Conservation (phyloP, 352 stramenopile species). For the Phytophthora vignae region DNA sequence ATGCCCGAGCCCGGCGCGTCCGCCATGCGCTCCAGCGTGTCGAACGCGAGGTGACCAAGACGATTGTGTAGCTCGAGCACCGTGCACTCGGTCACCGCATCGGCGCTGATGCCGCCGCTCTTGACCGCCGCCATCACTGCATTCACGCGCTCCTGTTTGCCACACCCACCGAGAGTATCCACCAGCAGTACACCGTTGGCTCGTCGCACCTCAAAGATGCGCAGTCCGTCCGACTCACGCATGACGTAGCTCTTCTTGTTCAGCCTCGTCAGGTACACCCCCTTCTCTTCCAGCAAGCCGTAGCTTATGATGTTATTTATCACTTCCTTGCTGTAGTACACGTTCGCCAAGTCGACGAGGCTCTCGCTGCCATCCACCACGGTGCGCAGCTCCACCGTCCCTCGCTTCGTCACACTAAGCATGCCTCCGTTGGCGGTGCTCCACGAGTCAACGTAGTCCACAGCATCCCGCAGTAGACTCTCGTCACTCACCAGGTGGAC, state of each 20-base stretch:
- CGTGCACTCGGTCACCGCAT: not conserved
- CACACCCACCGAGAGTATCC: not conserved
- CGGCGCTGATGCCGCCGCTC: not conserved
- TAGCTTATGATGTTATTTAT: slow-evolving; percentile 1
- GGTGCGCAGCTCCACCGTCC: not conserved
- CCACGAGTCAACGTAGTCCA: not conserved
- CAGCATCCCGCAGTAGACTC: not conserved
- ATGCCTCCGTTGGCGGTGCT: too few relatives aligned
- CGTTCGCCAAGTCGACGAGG: not conserved
- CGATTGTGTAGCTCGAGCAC: slow-evolving; percentile 8
- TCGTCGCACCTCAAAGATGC: not conserved
- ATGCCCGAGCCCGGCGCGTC: not conserved
- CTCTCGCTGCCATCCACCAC: not conserved
- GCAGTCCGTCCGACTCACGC: not conserved
- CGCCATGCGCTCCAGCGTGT: slow-evolving; percentile 11
- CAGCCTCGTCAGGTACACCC: not conserved
- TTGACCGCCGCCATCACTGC: not conserved
- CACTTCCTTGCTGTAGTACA: not conserved
- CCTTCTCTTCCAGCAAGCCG: not conserved
- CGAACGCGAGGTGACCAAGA: slow-evolving; percentile 3
- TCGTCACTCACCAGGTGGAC: not conserved
- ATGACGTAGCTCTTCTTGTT: not conserved
- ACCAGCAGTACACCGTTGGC: not conserved
- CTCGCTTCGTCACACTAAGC: too few relatives aligned
- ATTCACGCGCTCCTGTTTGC: not conserved